A percentile compares a stretch with the other conserved stretches of the same genome.
Conservation (phyloP, 139 green algal genomes). For the Limnomonas spitsbergensis region DNA sequence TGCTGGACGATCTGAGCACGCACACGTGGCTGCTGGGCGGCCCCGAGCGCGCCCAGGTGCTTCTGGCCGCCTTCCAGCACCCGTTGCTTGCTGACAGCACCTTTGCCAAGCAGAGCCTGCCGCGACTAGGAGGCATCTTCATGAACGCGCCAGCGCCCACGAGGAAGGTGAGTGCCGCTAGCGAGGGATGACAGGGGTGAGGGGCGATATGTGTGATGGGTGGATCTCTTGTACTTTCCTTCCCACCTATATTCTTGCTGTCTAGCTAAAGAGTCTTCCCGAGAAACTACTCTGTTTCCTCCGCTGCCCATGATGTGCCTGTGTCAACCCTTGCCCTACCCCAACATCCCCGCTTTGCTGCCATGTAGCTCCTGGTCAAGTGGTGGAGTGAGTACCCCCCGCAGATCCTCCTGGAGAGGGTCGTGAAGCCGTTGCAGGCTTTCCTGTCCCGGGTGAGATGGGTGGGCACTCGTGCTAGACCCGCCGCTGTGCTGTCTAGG, state of each 20-base stretch:
- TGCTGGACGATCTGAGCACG: slow-evolving; percentile 65
- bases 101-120: slow-evolving; percentile 66
- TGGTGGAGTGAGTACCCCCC: slow-evolving; percentile 84
- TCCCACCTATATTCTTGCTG: too few species aligned
- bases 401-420: slow-evolving; percentile 55
- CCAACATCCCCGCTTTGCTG: too few species aligned
- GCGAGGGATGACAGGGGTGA: too few species aligned
- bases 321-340: too few species aligned
- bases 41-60: slow-evolving; percentile 68
- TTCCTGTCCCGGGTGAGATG: slow-evolving; percentile 31
- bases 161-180: slow-evolving; percentile 49
- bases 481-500: too few species aligned
- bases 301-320: too few species aligned
- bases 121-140: slow-evolving; percentile 68
- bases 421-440: slow-evolving; percentile 34
- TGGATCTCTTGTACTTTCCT: too few species aligned
- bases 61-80: slow-evolving; percentile 76
- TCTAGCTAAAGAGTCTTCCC: too few species aligned
- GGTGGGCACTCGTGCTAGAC: too few species aligned
- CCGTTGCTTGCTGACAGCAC: slow-evolving; percentile 69
- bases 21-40: slow-evolving; percentile 73
- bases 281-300: background rate
- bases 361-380: slow-evolving; percentile 74
- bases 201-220: too few species aligned
- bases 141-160: slow-evolving; percentile 59